Percentiles rank a stretch among this genome's conserved stretches.
Conservation (phyloP, 176 grass and related monocot genomes). For the Leersia perrieri region DNA sequence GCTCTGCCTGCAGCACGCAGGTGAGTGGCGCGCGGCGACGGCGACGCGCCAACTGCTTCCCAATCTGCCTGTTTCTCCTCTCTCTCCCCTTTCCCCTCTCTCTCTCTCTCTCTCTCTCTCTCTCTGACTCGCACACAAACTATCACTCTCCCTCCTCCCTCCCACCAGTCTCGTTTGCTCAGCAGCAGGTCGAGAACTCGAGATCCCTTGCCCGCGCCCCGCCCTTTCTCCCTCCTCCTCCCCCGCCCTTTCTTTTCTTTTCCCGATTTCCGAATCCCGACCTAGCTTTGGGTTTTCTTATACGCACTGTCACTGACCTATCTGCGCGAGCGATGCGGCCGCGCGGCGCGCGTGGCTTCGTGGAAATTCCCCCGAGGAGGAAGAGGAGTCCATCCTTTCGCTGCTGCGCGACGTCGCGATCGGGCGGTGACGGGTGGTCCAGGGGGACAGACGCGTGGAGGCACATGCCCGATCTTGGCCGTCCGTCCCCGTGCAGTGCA, state of each 20-base stretch:
- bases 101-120: neutral
- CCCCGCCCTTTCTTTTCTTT: neutral
- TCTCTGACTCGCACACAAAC: neutral
- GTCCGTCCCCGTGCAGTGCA: too few species aligned
- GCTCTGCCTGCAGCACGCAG: neutral
- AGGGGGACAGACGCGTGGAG: too few species aligned
- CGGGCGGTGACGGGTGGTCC: neutral
- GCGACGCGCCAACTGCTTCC: slow-evolving; percentile 32
- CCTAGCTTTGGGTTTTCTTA: neutral
- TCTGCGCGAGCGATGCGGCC: too few species aligned
- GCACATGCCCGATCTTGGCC: neutral
- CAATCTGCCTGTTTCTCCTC: too few species aligned
- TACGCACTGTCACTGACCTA: neutral
- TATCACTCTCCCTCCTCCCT: neutral
- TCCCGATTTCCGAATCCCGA: too few species aligned
- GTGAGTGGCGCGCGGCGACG: slow-evolving; percentile 16
- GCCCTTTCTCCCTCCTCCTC: neutral
- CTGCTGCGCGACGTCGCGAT: neutral
- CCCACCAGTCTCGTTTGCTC: slow-evolving; percentile 16
- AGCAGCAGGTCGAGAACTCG: too few species aligned
- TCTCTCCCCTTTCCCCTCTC: neutral
- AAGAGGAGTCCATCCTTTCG: neutral
- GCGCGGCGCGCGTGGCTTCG: slow-evolving; percentile 11
- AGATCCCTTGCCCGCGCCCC: slow-evolving; percentile 20
- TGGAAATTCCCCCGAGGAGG: neutral